phyloP scores from a whole-genome alignment of 192 early-diverging fungal species.

The Mortierella hygrophila region DNA sequence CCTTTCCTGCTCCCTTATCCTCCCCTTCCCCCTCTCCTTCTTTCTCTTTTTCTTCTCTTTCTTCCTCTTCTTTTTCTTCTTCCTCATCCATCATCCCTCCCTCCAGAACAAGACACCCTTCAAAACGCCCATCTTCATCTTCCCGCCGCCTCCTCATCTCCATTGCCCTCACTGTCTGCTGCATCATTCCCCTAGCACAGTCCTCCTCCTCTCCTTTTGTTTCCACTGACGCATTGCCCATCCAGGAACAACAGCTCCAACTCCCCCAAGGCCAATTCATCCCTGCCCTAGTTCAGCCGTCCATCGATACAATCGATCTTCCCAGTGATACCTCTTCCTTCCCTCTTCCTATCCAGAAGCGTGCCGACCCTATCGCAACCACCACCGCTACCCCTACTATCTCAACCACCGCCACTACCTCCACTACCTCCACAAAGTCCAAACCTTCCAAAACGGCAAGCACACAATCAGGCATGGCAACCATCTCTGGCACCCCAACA shows the following conservation, averaged over 20 bases:
- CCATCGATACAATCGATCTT: background rate
- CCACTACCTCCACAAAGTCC: background rate
- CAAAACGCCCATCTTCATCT: background rate
- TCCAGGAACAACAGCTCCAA: background rate
- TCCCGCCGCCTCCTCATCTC: conserved; percentile 1
- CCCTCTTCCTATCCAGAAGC: conserved; percentile 3
- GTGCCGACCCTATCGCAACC: conserved; percentile 4
- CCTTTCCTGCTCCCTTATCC: background rate
- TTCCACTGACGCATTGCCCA: background rate
- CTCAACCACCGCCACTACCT: background rate
- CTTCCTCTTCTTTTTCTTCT: conserved; percentile 8
- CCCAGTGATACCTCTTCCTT: background rate
- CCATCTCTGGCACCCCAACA: background rate
- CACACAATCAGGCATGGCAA: conserved; percentile 16
- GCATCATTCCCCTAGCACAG: background rate
- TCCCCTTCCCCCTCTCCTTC: background rate
- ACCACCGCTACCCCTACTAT: background rate
- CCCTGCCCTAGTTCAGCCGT: background rate
- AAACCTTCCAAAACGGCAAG: background rate
- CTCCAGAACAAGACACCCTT: background rate
- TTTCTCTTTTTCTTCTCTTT: conserved; percentile 14
- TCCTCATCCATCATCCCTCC: background rate
- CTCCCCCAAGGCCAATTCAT: background rate
- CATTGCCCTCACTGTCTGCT: background rate
- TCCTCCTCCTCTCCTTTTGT: background rate